Conservation (phyloP, 2,329 filamentous ascomycete species). For the Aspergillus pseudonomiae region DNA sequence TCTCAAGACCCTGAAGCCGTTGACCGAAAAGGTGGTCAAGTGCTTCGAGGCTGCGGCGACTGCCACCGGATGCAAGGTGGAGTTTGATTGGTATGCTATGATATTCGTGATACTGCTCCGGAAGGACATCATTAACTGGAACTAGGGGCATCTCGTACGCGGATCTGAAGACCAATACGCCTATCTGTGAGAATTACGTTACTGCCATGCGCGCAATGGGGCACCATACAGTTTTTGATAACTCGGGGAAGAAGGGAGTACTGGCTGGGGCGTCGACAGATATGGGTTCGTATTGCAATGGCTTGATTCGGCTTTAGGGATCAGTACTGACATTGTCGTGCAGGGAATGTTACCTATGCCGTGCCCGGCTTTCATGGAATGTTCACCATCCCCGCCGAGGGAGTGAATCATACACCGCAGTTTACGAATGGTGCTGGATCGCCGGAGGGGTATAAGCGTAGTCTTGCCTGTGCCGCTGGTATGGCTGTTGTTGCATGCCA, state of each 20-base stretch:
- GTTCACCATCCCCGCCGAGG: constrained; percentile 50
- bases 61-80: constrained; percentile 36
- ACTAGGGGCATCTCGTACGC: constrained; percentile 33
- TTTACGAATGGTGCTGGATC: constrained; percentile 58
- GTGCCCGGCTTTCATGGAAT: constrained; percentile 39
- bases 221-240: constrained; percentile 27
- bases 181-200: constrained; percentile 35
- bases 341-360: constrained; percentile 52
- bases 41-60: constrained; percentile 37
- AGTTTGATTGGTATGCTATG: constrained; percentile 29
- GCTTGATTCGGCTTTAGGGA: not conserved
- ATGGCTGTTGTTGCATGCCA: constrained; percentile 37
- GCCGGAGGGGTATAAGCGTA: constrained; percentile 49
- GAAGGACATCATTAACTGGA: not conserved
- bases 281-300: constrained; percentile 26
- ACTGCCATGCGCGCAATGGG: constrained; percentile 34
- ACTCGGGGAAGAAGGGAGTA: constrained; percentile 19
- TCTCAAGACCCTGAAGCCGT: constrained; percentile 38
- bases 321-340: not conserved
- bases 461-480: constrained; percentile 34
- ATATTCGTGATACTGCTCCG: not conserved
- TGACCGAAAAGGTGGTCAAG: constrained; percentile 31
- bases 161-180: constrained; percentile 33
- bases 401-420: constrained; percentile 56
- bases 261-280: constrained; percentile 32